Percentiles rank a stretch among this genome's conserved stretches.
Conservation (phyloP, 2,329 filamentous ascomycete species). For the Neofusicoccum parvum region DNA sequence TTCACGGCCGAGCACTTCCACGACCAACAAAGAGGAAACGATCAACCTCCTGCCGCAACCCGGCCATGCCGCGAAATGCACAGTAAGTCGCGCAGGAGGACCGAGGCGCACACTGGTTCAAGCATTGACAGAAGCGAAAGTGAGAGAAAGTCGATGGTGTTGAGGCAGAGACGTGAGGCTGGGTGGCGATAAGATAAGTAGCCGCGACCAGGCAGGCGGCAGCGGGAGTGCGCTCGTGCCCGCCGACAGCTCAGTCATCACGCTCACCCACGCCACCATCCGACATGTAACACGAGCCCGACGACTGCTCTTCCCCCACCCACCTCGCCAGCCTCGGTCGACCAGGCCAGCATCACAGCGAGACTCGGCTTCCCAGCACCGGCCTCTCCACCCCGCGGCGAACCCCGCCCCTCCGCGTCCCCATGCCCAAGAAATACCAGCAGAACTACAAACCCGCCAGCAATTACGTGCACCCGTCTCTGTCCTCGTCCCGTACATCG, state of each 20-base stretch:
- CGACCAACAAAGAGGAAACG: background rate
- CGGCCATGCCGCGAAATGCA: too few relatives aligned
- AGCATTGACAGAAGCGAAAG: background rate
- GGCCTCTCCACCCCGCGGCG: background rate
- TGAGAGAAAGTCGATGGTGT: background rate
- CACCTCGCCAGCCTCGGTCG: background rate
- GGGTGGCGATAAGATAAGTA: slow-evolving; percentile 8
- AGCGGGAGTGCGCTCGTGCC: background rate
- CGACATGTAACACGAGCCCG: slow-evolving; percentile 9
- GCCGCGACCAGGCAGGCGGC: slow-evolving; percentile 7
- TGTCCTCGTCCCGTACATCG: slow-evolving; percentile 34
- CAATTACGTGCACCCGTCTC: slow-evolving; percentile 40
- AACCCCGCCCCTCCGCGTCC: background rate
- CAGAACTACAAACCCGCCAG: slow-evolving; percentile 46
- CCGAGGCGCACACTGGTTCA: too few relatives aligned
- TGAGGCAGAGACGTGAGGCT: background rate
- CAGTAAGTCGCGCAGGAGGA: too few relatives aligned
- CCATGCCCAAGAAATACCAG: slow-evolving; percentile 53
- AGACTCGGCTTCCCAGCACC: background rate
- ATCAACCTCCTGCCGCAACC: background rate
- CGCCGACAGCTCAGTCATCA: background rate
- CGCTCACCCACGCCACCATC: slow-evolving; percentile 3
- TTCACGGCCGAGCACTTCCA: background rate
- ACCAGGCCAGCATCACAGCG: background rate
- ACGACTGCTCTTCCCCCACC: background rate